Base-by-base conservation (phyloP, 139 green algal genomes). In the Chlamydomonas incerta region DNA sequence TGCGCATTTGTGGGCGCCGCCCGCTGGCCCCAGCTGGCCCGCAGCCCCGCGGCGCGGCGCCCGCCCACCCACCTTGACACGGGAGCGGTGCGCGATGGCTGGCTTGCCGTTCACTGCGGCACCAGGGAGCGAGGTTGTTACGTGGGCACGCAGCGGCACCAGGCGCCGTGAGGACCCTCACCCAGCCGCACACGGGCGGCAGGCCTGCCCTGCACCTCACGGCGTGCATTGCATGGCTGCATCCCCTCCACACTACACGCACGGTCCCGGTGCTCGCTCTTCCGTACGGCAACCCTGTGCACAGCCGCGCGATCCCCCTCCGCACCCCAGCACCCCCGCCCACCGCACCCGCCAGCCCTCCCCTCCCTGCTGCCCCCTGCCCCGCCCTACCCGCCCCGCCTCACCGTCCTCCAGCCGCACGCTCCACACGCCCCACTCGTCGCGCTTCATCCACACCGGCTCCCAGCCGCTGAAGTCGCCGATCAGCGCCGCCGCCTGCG, bases 401-500 rank as follows among this genome's bases (percentile, higher is more conserved):
- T 72, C 74, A 94, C 92, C 93, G 57, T 96, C 90, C 34, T 93
- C 95, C 60, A 98, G 84, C 23, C 68, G 88, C 18, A 96, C 80
- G 34, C 63, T 92, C 96, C 95, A 98, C 50, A 96, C 93, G 34
- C 96, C 95, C 88, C 93, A 98, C 57, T 96, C 74, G 87, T 98
- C 95, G 17, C 90, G 87, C 63, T 93, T 77, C 95, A 98, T 94
- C 74, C 74, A 83, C 10, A 85, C 89, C 2, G 89, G 93, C 79
- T 95, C 67, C 97, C 96, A 99, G 62, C 69, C 84, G 87, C 98
- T 98, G 94, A 99, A 99, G 87, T 99, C 97, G 17, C 97, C 97
- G 34, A 97, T 94, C 21, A 98, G 92, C 58, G 73, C 90, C 21
- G 87, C 90, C 31, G 91, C 91, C n/a, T 88, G 68, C 0, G 96